Evolutionary conservation across 495 filamentous ascomycete species (phyloP), one percentile per base, ranked within the genome.

Genomic region (Lasiosphaeris hirsuta): DNA sequence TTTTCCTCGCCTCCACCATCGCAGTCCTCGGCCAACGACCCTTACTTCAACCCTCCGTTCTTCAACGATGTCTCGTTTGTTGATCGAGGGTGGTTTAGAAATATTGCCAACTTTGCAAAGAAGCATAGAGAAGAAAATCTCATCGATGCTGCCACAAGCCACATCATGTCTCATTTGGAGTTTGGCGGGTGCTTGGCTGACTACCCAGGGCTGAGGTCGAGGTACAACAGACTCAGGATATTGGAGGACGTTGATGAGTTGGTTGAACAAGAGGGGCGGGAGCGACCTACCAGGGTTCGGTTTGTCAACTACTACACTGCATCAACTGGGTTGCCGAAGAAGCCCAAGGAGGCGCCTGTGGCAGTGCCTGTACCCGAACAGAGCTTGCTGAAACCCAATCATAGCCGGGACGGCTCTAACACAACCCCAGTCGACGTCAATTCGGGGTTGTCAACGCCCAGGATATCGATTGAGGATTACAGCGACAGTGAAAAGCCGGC

Each of bases 291-390:
- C 50, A 75, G 82, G 51, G 79, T 93, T 10, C 79, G 90, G 2
- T 96, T 96, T 64, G 76, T 90, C 40, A 96, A 97, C 64, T 97
- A 96, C 68, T 96, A 94, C 64, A 96, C 93, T 8, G 79, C 88
- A 23, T 92, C 89, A 53, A 88, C 86, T 4, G 92, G 90, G 2
- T 73, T 75, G 54, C 77, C 77, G 33, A 83, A 88, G 73, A 60
- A 62, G 33, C 53, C 56, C 7, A 61, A 57, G 39, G 7, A 37
- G 37, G 6, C 59, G 2, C 15, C 23, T 4, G 11, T 13, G 5
- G 49, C 60, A 9, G 38, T 47, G 8, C 5, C 23, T 13, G 10
- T 33, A 49, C 4, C 34, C 15, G 49, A 51, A 35, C 18, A 18
- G 15, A 19, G 34, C 34, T 30, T 9, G 4, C 40, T 39, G 43